Evolutionary conservation across 176 grass and related monocot genomes (phyloP).

Genomic region (sorghum (Sorghum bicolor)): DNA sequence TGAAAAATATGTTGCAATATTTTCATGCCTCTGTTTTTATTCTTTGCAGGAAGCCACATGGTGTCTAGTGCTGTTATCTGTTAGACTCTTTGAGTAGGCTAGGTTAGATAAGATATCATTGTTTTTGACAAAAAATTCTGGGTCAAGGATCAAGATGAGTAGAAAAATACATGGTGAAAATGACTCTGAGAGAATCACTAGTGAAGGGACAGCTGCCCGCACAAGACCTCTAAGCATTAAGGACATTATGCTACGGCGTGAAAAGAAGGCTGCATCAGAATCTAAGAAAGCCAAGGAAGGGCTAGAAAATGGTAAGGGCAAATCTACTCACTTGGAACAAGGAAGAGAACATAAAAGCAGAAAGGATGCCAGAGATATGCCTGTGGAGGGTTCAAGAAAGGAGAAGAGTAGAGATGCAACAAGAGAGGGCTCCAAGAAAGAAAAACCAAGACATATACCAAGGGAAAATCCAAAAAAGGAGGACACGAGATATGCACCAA

Average conservation of each 20-base stretch:
- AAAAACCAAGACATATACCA: constrained; percentile 7
- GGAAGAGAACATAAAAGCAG: constrained; percentile 31
- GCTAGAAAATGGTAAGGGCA: constrained; percentile 14
- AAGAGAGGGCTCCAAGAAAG: constrained; percentile 33
- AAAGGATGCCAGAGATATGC: constrained; percentile 36
- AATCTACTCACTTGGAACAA: constrained; percentile 17
- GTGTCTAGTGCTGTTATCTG: background rate
- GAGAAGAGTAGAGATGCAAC: constrained; percentile 30
- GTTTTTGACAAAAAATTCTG: background rate
- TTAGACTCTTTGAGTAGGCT: background rate
- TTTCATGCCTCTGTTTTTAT: constrained; percentile 8
- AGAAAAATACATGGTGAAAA: constrained; percentile 38
- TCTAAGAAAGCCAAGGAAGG: constrained; percentile 37
- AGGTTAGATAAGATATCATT: background rate
- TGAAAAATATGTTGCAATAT: background rate
- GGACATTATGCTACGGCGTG: constrained; percentile 73
- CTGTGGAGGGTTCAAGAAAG: constrained; percentile 33
- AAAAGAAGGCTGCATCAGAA: constrained; percentile 50
- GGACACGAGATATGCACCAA: constrained; percentile 20
- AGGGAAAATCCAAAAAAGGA: constrained; percentile 34
- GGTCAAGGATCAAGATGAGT: constrained; percentile 51
- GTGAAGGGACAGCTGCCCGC: constrained; percentile 69
- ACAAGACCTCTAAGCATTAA: constrained; percentile 87
- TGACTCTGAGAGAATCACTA: constrained; percentile 19
- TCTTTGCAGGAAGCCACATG: constrained; percentile 24